These are phyloP conservation scores for Torulaspora delbrueckii DNA, from an alignment of 805 yeast genomes.

Conservation along the genomic window DNA sequence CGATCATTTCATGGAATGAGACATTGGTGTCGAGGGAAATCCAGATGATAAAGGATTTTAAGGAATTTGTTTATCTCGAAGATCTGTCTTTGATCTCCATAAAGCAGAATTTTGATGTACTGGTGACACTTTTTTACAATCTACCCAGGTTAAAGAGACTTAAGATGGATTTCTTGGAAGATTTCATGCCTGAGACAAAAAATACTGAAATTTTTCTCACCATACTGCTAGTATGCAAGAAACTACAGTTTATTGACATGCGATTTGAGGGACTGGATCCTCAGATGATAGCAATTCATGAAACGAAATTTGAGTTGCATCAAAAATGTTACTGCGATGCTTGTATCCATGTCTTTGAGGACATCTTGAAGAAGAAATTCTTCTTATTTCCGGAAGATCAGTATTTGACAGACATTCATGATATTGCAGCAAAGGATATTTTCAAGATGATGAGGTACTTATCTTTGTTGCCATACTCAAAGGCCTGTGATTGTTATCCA, in stretches of 20 bases:
- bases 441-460: slow-evolving; percentile 36
- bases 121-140: slow-evolving; percentile 34
- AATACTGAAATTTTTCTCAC: slow-evolving; percentile 35
- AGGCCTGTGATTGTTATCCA: slow-evolving; percentile 42
- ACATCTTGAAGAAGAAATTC: slow-evolving; percentile 35
- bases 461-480: slow-evolving; percentile 40
- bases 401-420: slow-evolving; percentile 24
- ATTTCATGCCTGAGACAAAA: slow-evolving; percentile 33
- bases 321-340: slow-evolving; percentile 32
- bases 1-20: slow-evolving; percentile 43
- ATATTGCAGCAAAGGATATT: slow-evolving; percentile 35
- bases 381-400: slow-evolving; percentile 32
- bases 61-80: slow-evolving; percentile 35
- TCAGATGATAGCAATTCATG: slow-evolving; percentile 29
- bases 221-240: slow-evolving; percentile 33
- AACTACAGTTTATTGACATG: slow-evolving; percentile 39
- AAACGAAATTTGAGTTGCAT: slow-evolving; percentile 25
- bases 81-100: slow-evolving; percentile 42
- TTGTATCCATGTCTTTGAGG: slow-evolving; percentile 31
- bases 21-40: slow-evolving; percentile 32
- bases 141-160: slow-evolving; percentile 34
- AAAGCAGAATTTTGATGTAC: slow-evolving; percentile 31
- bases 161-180: slow-evolving; percentile 39
- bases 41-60: slow-evolving; percentile 37
- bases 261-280: slow-evolving; percentile 35